Evolutionary conservation across 1,284 basidiomycete genomes (phyloP).

Genomic region (Leccinum subspadiceum): DNA sequence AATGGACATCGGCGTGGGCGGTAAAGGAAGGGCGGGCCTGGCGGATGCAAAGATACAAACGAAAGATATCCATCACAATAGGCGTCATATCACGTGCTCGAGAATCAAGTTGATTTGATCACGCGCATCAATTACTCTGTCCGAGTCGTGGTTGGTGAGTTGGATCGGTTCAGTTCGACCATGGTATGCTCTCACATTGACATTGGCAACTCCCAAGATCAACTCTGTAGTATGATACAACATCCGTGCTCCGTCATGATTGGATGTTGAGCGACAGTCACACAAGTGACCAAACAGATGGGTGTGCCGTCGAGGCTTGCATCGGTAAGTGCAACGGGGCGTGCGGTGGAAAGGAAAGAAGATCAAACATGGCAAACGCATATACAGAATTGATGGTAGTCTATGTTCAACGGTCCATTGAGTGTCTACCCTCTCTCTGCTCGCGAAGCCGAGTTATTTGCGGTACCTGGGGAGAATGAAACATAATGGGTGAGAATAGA

Average conservation of each 20-base stretch:
- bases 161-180: neutral
- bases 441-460: slow-evolving; percentile 19
- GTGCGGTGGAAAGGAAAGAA: neutral
- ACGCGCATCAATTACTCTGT: neutral
- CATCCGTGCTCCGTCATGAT: neutral
- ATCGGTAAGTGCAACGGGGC: slow-evolving; percentile 2
- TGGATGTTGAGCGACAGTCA: neutral
- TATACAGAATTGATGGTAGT: slow-evolving; percentile 28
- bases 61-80: neutral
- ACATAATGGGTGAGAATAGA: neutral
- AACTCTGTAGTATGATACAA: neutral
- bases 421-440: slow-evolving; percentile 1
- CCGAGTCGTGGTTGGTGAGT: neutral
- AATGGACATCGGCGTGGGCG: slow-evolving; percentile 3
- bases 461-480: slow-evolving; percentile 26
- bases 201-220: neutral
- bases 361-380: slow-evolving; percentile 12
- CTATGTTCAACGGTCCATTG: slow-evolving; percentile 19
- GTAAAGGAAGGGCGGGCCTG: neutral
- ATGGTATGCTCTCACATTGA: neutral
- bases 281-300: neutral
- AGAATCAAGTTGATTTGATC: slow-evolving; percentile 14
- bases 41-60: neutral
- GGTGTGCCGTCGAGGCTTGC: neutral
- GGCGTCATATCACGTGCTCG: slow-evolving; percentile 27